Evolutionary conservation across 345 rosid species (phyloP).

Genomic region (Triadica sebifera): DNA sequence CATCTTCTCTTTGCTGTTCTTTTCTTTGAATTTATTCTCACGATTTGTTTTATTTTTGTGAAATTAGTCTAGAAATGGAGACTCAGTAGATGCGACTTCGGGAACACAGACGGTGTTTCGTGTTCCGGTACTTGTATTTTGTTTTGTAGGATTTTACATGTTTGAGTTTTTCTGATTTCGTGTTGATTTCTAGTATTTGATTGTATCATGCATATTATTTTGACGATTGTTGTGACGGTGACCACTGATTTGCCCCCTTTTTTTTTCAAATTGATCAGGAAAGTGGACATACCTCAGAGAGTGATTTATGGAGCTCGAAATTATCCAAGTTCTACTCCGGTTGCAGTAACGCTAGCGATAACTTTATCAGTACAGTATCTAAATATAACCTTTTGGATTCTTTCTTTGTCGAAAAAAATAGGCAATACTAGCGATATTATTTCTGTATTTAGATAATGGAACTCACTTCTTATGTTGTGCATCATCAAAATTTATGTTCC

Average conservation of each 20-base stretch:
- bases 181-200: constrained; percentile 1
- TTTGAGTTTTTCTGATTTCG: neutral
- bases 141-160: too few relatives aligned
- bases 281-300: constrained; percentile 44
- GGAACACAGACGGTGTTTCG: constrained; percentile 22
- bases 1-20: neutral
- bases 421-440: neutral
- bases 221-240: neutral
- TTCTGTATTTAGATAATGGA: neutral
- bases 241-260: constrained; percentile 4
- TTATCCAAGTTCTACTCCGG: constrained; percentile 59
- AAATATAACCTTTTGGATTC: neutral
- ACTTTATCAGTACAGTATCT: constrained; percentile 47
- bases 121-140: constrained; percentile 41
- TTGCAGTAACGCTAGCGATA: constrained; percentile 66
- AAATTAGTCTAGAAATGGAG: constrained; percentile 32
- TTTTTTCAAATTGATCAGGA: constrained; percentile 37
- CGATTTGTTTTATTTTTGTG: constrained; percentile 6
- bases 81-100: neutral
- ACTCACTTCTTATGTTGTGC: too few relatives aligned
- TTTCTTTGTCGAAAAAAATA: neutral
- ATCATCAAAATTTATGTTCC: too few relatives aligned
- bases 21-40: neutral
- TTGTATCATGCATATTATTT: neutral
- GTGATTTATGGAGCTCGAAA: constrained; percentile 66